These are phyloP conservation scores for Letharia columbiana DNA, from an alignment of 495 filamentous ascomycete genomes.

Conservation along the genomic window DNA sequence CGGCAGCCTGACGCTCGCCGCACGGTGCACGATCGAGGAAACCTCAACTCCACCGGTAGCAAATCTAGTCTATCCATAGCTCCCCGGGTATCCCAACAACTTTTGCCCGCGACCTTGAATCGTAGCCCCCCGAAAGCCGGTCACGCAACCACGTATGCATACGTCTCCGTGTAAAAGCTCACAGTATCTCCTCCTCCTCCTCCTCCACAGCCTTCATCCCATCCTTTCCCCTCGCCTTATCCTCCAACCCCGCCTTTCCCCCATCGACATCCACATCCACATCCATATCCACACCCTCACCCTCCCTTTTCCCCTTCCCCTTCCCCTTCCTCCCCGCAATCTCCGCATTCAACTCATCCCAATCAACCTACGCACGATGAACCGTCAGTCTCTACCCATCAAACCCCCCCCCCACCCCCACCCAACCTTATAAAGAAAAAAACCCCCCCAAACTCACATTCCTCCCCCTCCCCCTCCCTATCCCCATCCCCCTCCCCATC, in stretches of 20 bases:
- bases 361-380: slow-evolving; percentile 28
- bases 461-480: slow-evolving; percentile 22
- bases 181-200: not conserved
- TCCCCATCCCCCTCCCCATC: slow-evolving; percentile 21
- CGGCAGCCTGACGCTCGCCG: not conserved
- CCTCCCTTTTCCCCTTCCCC: slow-evolving; percentile 15
- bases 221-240: not conserved
- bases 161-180: not conserved
- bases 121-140: not conserved
- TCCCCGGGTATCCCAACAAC: not conserved
- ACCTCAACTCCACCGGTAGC: not conserved
- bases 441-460: slow-evolving; percentile 26
- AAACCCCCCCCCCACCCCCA: not conserved
- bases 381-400: not conserved
- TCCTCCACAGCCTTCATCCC: not conserved
- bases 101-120: not conserved
- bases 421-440: not conserved
- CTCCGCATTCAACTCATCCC: slow-evolving; percentile 51
- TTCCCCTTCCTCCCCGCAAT: slow-evolving; percentile 20
- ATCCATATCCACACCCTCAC: slow-evolving; percentile 28
- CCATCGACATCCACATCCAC: not conserved
- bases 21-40: not conserved
- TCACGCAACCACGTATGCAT: not conserved
- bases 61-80: not conserved
- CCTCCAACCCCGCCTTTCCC: not conserved